phyloP scores from a whole-genome alignment of 805 yeast genomes.

The Suhomyces emberorum region DNA sequence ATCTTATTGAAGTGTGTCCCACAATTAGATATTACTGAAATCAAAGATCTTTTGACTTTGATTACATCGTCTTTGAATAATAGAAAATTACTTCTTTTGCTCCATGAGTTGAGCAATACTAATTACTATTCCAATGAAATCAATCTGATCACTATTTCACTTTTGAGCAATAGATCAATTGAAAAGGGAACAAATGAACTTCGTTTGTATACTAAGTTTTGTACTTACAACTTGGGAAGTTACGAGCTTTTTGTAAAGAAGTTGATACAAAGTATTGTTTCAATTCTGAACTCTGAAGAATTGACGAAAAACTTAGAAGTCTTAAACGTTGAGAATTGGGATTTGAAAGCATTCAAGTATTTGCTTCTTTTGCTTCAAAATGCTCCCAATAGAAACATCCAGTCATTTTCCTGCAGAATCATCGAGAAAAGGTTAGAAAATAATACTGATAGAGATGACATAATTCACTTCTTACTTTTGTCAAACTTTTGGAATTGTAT shows the following conservation, averaged over 20 bases:
- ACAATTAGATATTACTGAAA: constrained; percentile 9
- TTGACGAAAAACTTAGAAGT: constrained; percentile 18
- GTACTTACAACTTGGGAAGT: constrained; percentile 14
- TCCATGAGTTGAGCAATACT: not conserved
- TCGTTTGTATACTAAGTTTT: constrained; percentile 18
- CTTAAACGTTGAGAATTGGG: constrained; percentile 28
- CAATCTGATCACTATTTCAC: constrained; percentile 13
- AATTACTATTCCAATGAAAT: constrained; percentile 8
- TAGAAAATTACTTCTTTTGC: constrained; percentile 3
- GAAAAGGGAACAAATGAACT: constrained; percentile 18
- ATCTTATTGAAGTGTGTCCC: constrained; percentile 9
- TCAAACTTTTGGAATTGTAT: constrained; percentile 11
- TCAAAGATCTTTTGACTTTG: constrained; percentile 13
- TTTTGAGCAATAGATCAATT: constrained; percentile 18
- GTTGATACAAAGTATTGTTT: constrained; percentile 32
- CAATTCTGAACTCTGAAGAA: constrained; percentile 23
- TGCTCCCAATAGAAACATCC: constrained; percentile 25
- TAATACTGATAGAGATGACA: constrained; percentile 8
- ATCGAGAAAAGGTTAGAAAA: not conserved
- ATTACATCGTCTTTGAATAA: constrained; percentile 7
- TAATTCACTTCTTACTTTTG: constrained; percentile 23
- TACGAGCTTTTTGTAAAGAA: constrained; percentile 30
- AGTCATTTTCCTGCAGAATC: not conserved
- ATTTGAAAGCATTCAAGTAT: constrained; percentile 27
- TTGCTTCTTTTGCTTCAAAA: constrained; percentile 31